Evolutionary conservation across 1,139 yeast species (phyloP).

Genomic region (Tardiomyces blankii): DNA sequence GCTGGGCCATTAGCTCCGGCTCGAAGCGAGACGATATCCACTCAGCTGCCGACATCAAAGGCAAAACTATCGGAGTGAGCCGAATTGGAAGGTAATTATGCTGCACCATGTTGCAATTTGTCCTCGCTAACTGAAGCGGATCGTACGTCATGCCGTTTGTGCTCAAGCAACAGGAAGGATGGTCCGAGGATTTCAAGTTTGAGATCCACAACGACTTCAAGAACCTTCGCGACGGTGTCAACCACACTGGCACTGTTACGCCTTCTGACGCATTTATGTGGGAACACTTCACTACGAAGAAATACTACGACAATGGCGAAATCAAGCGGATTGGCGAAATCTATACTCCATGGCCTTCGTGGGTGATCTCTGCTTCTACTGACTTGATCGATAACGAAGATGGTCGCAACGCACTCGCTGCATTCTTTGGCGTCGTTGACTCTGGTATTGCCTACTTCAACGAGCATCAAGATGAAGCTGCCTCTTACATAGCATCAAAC

Average conservation of each 20-base stretch:
- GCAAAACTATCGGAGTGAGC: conserved; percentile 65
- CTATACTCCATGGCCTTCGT: conserved; percentile 94
- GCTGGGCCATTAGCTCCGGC: conserved; percentile 88
- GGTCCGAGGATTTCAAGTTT: conserved; percentile 34
- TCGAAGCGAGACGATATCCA: conserved; percentile 41
- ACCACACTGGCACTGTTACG: conserved; percentile 35
- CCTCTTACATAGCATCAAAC: conserved; percentile 49
- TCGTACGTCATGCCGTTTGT: conserved; percentile 88
- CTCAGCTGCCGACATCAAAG: conserved; percentile 42
- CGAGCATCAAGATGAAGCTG: conserved; percentile 50
- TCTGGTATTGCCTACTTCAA: conserved; percentile 61
- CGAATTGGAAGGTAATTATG: conserved; percentile 47
- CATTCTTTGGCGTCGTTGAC: conserved; percentile 44
- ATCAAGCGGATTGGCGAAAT: conserved; percentile 78
- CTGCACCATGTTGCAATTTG: neutral
- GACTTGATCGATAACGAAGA: conserved; percentile 14
- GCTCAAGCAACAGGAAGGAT: conserved; percentile 47
- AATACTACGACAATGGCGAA: conserved; percentile 69
- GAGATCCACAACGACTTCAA: conserved; percentile 57
- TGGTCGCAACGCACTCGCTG: conserved; percentile 23
- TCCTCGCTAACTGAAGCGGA: conserved; percentile 30
- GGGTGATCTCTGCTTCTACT: conserved; percentile 58
- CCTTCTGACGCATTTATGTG: conserved; percentile 85
- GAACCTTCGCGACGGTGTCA: conserved; percentile 71
- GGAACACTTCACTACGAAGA: conserved; percentile 86